phyloP scores from a whole-genome alignment of 1,284 basidiomycete genomes.

The Sphagnurus paluster region DNA sequence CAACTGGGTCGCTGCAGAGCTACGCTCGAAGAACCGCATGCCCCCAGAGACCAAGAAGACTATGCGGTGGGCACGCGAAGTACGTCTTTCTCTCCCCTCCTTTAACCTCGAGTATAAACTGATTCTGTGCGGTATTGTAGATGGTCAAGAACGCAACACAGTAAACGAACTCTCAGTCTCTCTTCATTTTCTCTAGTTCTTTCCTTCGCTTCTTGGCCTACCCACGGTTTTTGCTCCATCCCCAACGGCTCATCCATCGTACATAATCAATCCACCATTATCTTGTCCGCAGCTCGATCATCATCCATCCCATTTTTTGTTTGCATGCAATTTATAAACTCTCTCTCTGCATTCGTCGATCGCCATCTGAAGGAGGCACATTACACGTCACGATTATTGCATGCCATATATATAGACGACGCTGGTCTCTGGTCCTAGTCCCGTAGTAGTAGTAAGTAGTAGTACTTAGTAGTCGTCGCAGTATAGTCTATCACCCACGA shows the following conservation, averaged over 20 bases:
- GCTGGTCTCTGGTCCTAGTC: slow-evolving; percentile 18
- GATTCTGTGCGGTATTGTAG: slow-evolving; percentile 32
- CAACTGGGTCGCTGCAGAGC: slow-evolving; percentile 81
- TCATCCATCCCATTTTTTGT: slow-evolving; percentile 17
- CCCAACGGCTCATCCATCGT: no score
- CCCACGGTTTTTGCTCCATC: slow-evolving; percentile 12
- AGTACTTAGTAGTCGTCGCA: no score
- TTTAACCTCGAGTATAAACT: slow-evolving; percentile 1
- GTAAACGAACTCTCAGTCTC: slow-evolving; percentile 41
- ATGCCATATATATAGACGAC: slow-evolving; percentile 40
- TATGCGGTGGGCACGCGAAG: slow-evolving; percentile 82
- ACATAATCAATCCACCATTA: no score
- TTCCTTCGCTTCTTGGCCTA: slow-evolving; percentile 15
- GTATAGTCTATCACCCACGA: slow-evolving; percentile 15
- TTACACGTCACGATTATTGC: slow-evolving; percentile 43
- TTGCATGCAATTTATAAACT: slow-evolving; percentile 47
- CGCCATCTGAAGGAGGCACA: slow-evolving; percentile 64
- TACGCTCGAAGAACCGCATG: slow-evolving; percentile 72
- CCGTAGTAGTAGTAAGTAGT: slow-evolving; percentile 11
- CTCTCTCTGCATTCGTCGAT: slow-evolving; percentile 28
- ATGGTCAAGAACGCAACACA: slow-evolving; percentile 72
- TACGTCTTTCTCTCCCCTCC: slow-evolving; percentile 32
- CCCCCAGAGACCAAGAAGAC: slow-evolving; percentile 75
- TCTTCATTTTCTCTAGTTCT: slow-evolving; percentile 14
- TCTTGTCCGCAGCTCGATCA: no score